Conservation (phyloP, 2,329 filamentous ascomycete genomes). For the Microsporum audouinii region DNA sequence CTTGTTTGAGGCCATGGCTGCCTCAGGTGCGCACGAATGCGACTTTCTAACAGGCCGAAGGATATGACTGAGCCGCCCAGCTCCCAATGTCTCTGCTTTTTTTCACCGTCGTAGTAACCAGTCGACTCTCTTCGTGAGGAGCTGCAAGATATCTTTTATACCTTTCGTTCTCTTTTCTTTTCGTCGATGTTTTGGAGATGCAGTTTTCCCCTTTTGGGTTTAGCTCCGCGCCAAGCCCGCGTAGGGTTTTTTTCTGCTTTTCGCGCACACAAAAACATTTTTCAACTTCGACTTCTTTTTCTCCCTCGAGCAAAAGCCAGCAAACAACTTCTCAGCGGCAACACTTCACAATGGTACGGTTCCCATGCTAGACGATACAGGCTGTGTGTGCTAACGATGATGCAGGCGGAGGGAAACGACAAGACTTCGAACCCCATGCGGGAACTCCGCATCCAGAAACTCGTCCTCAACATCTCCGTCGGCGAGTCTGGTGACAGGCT, state of each 20-base stretch:
- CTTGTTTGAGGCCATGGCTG: constrained; percentile 65
- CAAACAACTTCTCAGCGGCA: constrained; percentile 23
- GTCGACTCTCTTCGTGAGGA: neutral
- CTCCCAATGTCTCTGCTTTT: neutral
- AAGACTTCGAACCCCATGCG: constrained; percentile 98
- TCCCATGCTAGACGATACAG: constrained; percentile 11
- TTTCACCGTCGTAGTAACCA: neutral
- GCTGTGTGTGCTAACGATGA: constrained; percentile 18
- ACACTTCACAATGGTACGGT: constrained; percentile 39
- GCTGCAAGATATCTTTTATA: neutral
- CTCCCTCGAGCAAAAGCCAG: constrained; percentile 6
- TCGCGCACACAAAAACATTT: neutral
- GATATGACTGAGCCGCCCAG: neutral
- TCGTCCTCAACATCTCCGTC: constrained; percentile 98
- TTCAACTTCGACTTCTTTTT: constrained; percentile 5
- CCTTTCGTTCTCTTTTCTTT: neutral
- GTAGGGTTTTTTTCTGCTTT: neutral
- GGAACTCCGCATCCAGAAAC: constrained; percentile 98
- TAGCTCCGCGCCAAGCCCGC: neutral
- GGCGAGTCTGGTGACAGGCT: constrained; percentile 99
- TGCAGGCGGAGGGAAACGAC: constrained; percentile 56
- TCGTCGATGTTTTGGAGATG: neutral
- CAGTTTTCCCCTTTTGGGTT: neutral
- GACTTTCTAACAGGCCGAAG: constrained; percentile 20
- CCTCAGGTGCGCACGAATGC: constrained; percentile 33